A percentile compares a stretch with the other conserved stretches of the same genome.
Conservation (phyloP, 2,329 filamentous ascomycete genomes). For the Apiospora saccharicola region DNA sequence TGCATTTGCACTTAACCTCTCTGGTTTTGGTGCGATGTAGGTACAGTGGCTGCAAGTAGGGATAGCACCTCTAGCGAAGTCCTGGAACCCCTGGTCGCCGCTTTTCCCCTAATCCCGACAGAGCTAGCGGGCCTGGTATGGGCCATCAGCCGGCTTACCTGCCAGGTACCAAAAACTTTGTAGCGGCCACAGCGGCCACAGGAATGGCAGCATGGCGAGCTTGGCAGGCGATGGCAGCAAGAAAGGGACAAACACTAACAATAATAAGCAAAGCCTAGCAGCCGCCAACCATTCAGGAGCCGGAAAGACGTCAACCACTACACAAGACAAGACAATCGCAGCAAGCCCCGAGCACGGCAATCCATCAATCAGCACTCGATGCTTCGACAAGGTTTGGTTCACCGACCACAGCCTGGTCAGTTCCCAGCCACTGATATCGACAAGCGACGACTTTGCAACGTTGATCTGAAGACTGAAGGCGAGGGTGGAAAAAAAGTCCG, state of each 20-base stretch:
- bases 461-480: constrained; percentile 17
- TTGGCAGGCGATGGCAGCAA: constrained; percentile 4
- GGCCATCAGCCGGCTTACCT: constrained; percentile 17
- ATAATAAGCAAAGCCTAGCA: constrained; percentile 14
- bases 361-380: constrained; percentile 16
- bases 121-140: constrained; percentile 13
- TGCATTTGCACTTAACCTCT: constrained; percentile 15
- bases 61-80: constrained; percentile 5
- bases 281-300: neutral
- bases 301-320: neutral
- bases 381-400: constrained; percentile 20
- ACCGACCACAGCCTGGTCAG: constrained; percentile 21
- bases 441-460: constrained; percentile 18
- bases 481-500: constrained; percentile 3
- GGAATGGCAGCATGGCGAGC: neutral
- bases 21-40: neutral
- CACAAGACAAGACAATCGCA: constrained; percentile 18
- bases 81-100: constrained; percentile 8
- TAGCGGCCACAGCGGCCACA: neutral
- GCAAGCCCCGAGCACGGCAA: constrained; percentile 18
- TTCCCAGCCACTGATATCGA: constrained; percentile 17
- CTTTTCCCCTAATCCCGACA: neutral
- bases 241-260: constrained; percentile 15
- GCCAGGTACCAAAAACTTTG: constrained; percentile 5
- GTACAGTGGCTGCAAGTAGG: neutral